These are phyloP conservation scores for Fusarium sp. DNA, from an alignment of 2,329 filamentous ascomycete species.

Conservation along the genomic window DNA sequence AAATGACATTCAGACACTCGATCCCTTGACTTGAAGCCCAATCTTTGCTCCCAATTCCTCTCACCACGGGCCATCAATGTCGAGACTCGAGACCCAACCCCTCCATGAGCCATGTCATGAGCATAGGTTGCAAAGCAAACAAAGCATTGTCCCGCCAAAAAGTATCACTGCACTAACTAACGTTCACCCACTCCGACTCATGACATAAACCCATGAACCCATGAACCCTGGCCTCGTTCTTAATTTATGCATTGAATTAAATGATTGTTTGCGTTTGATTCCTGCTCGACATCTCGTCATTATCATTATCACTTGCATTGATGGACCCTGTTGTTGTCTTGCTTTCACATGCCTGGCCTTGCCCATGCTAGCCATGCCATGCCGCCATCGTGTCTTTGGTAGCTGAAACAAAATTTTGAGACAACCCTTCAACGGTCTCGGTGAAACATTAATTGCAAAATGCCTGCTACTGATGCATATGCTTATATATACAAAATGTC, in stretches of 20 bases:
- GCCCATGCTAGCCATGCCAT: neutral
- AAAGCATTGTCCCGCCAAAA: constrained; percentile 22
- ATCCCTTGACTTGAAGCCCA: constrained; percentile 13
- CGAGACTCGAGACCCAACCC: constrained; percentile 20
- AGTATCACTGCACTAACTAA: constrained; percentile 16
- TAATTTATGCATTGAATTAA: constrained; percentile 22
- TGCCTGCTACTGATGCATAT: constrained; percentile 28
- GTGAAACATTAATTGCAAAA: constrained; percentile 30
- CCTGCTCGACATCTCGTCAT: constrained; percentile 29
- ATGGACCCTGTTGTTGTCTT: constrained; percentile 13
- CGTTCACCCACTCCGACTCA: constrained; percentile 35
- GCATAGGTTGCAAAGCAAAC: neutral
- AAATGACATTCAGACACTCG: neutral
- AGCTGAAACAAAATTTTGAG: constrained; percentile 9
- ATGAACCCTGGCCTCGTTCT: constrained; percentile 26
- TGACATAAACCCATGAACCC: neutral
- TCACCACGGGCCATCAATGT: neutral
- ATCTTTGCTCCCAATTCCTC: constrained; percentile 19
- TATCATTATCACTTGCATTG: constrained; percentile 39
- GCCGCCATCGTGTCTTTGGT: neutral
- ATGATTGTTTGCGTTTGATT: constrained; percentile 21
- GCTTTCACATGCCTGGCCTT: constrained; percentile 30
- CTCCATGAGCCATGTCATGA: constrained; percentile 13
- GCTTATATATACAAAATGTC: constrained; percentile 31
- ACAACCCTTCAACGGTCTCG: constrained; percentile 13